Percentiles rank a stretch among this genome's conserved stretches.
Conservation (phyloP, 192 early-diverging fungal species). For the Backusella mclennaniae region DNA sequence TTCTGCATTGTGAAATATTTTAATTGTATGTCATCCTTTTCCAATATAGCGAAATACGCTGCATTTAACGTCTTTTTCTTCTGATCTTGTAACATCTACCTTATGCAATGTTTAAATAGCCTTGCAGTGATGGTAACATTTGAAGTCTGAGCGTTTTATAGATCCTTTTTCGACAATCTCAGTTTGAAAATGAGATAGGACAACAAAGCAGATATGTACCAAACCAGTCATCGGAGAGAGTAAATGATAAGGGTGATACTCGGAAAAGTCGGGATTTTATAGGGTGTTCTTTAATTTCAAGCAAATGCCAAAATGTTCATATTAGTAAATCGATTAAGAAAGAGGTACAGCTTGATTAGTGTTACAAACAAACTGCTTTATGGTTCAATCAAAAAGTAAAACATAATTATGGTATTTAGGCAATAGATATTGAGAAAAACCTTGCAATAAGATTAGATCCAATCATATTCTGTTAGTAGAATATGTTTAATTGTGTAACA, state of each 20-base stretch:
- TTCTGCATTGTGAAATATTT: slow-evolving; percentile 17
- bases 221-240: not conserved
- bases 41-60: not conserved
- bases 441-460: not conserved
- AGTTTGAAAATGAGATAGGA: not conserved
- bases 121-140: not conserved
- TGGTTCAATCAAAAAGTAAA: not conserved
- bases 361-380: slow-evolving; percentile 2
- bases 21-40: slow-evolving; percentile 7
- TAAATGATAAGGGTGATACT: slow-evolving; percentile 13
- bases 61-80: not conserved
- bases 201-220: not conserved
- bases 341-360: not conserved
- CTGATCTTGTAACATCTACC: not conserved
- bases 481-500: slow-evolving; percentile 1
- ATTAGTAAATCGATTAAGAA: slow-evolving; percentile 5
- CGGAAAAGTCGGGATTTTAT: slow-evolving; percentile 9
- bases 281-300: not conserved
- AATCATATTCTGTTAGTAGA: not conserved
- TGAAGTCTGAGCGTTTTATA: not conserved
- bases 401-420: not conserved
- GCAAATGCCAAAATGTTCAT: not conserved
- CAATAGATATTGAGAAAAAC: not conserved
- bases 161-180: not conserved
- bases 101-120: not conserved